Percentiles rank a stretch among this genome's conserved stretches.
These are phyloP conservation scores for Bretschneidera sinensis DNA, from an alignment of 345 rosid genomes.

Conservation along the genomic window DNA sequence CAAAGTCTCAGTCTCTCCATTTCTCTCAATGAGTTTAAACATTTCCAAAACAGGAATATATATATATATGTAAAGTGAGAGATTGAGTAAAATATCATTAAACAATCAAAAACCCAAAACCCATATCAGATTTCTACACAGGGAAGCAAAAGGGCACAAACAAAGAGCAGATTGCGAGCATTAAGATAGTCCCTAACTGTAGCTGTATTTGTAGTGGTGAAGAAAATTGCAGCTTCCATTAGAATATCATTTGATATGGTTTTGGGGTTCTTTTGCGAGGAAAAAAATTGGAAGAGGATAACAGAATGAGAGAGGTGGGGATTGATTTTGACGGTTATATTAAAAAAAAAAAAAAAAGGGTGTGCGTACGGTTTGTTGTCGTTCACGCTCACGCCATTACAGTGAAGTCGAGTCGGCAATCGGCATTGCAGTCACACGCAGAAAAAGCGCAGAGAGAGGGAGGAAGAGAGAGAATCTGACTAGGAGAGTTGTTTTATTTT, in stretches of 20 bases:
- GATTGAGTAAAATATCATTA: not conserved
- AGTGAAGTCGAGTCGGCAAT: conserved; percentile 30
- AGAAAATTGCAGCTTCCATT: not conserved
- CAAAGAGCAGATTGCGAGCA: not conserved
- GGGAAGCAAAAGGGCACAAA: not conserved
- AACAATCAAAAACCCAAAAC: conserved; percentile 22
- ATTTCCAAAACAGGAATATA: conserved; percentile 11
- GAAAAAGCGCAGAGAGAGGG: not conserved
- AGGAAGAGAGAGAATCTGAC: conserved; percentile 5
- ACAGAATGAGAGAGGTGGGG: conserved; percentile 3
- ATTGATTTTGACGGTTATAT: conserved; percentile 18
- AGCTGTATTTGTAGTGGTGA: not conserved
- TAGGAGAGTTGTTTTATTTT: too few species aligned
- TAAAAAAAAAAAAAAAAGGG: too few species aligned
- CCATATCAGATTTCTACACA: conserved; percentile 10
- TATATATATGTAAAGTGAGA: too few species aligned
- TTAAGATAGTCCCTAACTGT: too few species aligned
- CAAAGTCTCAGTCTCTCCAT: conserved; percentile 29
- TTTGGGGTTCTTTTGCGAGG: not conserved
- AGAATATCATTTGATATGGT: conserved; percentile 1
- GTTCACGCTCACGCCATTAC: conserved; percentile 34
- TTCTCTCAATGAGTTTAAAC: conserved; percentile 25
- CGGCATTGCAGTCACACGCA: conserved; percentile 15
- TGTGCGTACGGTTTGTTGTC: conserved; percentile 23
- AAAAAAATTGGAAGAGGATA: not conserved